phyloP scores from a whole-genome alignment of 345 rosid species.

The Brassica juncea region DNA sequence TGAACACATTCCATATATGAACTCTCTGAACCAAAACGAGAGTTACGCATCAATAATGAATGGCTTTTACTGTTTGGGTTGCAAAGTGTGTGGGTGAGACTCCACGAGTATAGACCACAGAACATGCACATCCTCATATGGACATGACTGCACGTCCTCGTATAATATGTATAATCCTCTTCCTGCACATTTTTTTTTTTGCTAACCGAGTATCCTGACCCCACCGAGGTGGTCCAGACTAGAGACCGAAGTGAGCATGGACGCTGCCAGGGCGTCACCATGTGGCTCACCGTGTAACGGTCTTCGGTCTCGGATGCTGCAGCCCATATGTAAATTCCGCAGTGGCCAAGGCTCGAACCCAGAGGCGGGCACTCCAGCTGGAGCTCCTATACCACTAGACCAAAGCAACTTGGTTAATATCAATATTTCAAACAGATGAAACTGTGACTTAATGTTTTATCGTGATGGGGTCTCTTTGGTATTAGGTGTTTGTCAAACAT shows the following conservation, averaged over 20 bases:
- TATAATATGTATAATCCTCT: constrained; percentile 82
- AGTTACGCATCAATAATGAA: constrained; percentile 15
- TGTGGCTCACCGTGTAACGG: no score
- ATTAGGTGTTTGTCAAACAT: constrained; percentile 57
- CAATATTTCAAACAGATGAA: no score
- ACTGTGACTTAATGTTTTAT: constrained; percentile 36
- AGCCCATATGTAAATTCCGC: no score
- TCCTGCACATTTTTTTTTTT: constrained; percentile 65
- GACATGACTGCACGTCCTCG: constrained; percentile 86
- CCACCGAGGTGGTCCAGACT: no score
- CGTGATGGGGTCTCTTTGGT: constrained; percentile 53
- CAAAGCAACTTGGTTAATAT: no score
- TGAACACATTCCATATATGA: neutral
- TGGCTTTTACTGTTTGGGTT: constrained; percentile 45
- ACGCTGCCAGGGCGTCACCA: no score
- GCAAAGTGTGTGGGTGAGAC: constrained; percentile 54
- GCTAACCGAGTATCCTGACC: no score
- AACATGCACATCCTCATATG: constrained; percentile 85
- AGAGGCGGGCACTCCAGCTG: no score
- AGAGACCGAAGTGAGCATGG: no score
- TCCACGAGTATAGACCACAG: constrained; percentile 90
- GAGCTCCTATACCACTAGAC: no score
- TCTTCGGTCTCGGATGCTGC: no score
- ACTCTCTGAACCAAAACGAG: constrained; percentile 31
- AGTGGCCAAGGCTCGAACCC: no score